These are phyloP conservation scores for Inonotus hispidus DNA, from an alignment of 1,284 basidiomycete species.

Conservation along the genomic window DNA sequence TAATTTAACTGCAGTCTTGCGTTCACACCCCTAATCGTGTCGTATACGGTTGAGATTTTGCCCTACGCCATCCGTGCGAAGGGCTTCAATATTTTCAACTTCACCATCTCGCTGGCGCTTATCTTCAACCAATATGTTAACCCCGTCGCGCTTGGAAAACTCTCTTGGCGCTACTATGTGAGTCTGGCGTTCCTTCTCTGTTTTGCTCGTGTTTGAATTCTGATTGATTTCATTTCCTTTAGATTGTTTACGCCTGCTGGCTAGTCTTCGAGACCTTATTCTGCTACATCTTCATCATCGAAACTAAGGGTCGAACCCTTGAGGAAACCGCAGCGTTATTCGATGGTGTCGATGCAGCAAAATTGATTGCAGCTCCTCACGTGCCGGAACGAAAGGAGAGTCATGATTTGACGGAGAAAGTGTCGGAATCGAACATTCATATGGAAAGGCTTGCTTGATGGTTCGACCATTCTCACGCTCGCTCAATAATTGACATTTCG, in stretches of 20 bases:
- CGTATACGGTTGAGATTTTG: conserved; percentile 54
- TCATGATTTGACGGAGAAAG: conserved; percentile 3
- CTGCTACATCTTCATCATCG: conserved; percentile 37
- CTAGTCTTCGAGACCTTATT: conserved; percentile 35
- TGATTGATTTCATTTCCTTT: background rate
- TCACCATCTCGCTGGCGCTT: conserved; percentile 42
- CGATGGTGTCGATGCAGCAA: conserved; percentile 32
- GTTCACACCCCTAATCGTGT: conserved; percentile 52
- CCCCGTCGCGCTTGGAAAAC: conserved; percentile 31
- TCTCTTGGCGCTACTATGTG: conserved; percentile 38
- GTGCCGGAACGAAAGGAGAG: background rate
- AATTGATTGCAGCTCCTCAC: conserved; percentile 20
- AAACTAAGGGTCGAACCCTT: conserved; percentile 37
- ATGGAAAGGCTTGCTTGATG: background rate
- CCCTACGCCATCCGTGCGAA: conserved; percentile 55
- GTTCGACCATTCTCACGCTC: background rate
- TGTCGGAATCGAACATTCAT: background rate
- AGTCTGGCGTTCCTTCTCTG: background rate
- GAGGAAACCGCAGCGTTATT: conserved; percentile 35
- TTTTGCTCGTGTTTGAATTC: background rate
- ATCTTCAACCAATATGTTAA: conserved; percentile 58
- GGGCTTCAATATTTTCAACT: conserved; percentile 54
- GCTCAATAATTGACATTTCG: background rate
- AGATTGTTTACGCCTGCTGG: conserved; percentile 42
- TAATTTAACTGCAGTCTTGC: conserved; percentile 31